Base-by-base conservation (phyloP, 352 stramenopile species). In the Phytophthora cryptogea region DNA sequence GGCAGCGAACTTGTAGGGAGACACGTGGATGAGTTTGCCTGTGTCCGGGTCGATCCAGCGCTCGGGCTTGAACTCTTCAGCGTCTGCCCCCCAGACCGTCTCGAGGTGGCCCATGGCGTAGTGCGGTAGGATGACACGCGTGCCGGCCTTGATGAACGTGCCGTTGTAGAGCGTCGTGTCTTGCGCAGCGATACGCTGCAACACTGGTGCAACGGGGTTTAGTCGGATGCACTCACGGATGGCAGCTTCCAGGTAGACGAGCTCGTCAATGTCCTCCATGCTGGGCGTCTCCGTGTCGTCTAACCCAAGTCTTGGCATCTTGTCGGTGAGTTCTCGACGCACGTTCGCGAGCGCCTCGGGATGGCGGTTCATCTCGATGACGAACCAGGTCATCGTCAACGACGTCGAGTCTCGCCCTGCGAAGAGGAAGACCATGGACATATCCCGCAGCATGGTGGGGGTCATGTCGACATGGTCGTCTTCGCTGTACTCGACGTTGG, bases 371-470 rank as follows among this genome's bases (percentile, higher is more conserved):
- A 96, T 64, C 66, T 92, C 81, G 36, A 92, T 75, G 23, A 95
- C 46, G 33, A 89, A 79, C 87, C 88, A 96, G 4, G 69, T 61
- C 42, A 96, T 70, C 8, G 68, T 86, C 46, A 86, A 70, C 1
- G 86, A 75, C 0, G 87, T 96, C 8, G 88, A 92, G 53, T 91
- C 87, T 0, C 82, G 62, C 1, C 86, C 86, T 37, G 86, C 87
- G n/a, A 88, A 70, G 31, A 96, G 64, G 42, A 96, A 93, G 56
- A 76, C 89, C 36, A 96, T 69, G 16, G 83, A 66, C 59, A 92
- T 83, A 40, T 94, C 78, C 8, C 76, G 74, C 33, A 94, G 70
- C 35, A 71, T 67, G 28, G 14, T 68, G 17, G 74, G 54, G 13
- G 63, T 66, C 26, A 72, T 62, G 2, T 64, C 50, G 4, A 43